Conservation (phyloP, 352 stramenopile species). For the Pythium rishiriense region DNA sequence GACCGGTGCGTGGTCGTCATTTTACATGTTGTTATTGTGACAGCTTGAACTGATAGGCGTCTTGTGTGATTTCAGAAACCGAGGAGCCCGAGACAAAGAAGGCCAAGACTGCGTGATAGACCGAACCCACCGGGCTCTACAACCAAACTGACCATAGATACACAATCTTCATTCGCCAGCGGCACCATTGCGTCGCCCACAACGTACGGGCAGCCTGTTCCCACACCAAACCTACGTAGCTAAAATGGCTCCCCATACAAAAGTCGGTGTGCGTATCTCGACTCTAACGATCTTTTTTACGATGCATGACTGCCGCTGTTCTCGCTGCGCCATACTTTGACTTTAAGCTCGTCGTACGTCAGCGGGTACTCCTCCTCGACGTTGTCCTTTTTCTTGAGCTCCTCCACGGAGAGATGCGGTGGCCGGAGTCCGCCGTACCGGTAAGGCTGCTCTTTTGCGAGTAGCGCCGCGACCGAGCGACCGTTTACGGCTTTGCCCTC, state of each 20-base stretch:
- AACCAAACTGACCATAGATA: conserved; percentile 12
- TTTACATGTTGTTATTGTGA: neutral
- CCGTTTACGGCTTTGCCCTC: conserved; percentile 22
- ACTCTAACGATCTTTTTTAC: no score
- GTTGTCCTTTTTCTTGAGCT: conserved; percentile 84
- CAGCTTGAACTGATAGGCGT: neutral
- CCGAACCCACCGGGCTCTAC: neutral
- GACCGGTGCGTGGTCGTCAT: conserved; percentile 30
- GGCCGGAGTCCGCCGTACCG: conserved; percentile 62
- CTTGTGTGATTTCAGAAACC: conserved; percentile 31
- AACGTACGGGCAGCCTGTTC: neutral
- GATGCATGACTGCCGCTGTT: conserved; percentile 25
- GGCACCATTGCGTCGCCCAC: neutral
- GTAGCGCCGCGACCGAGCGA: conserved; percentile 34
- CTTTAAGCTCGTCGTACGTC: conserved; percentile 85
- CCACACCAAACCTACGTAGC: neutral
- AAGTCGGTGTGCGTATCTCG: neutral
- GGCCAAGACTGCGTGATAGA: conserved; percentile 55
- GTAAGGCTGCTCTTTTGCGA: conserved; percentile 74
- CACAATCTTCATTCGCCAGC: neutral
- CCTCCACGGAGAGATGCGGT: conserved; percentile 71
- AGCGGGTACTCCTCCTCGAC: conserved; percentile 87
- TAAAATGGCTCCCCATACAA: neutral
- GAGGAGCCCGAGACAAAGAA: conserved; percentile 78
- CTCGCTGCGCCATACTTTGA: conserved; percentile 74